Base-by-base conservation (phyloP, 352 stramenopile genomes). In the Phytophthora pluvialis region DNA sequence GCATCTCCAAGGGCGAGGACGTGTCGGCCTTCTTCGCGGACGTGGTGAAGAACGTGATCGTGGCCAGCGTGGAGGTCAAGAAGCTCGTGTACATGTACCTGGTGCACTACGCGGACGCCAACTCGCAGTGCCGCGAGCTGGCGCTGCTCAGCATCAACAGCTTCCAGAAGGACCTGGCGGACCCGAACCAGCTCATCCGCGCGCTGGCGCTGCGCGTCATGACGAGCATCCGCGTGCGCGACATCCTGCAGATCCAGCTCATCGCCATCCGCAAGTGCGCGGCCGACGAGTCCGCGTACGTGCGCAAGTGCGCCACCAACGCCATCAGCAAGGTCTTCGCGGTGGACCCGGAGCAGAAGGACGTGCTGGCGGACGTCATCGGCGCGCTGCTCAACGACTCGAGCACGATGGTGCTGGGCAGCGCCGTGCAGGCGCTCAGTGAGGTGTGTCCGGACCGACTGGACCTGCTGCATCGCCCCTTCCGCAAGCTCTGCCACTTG, bases 21-120 rank as follows among this genome's bases (percentile, higher is more conserved):
- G 97, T 99, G 12, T 98, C 88, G 36, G 89, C 98, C 42, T 99
- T 99, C 86, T 99, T 99, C 75, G 90, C 96, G 3, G 95, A 99
- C 64, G 97, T 99, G 18, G 97, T 99, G 46, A 95, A 95, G 71
- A 99, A 98, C 73, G 88, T 97, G 13, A 93, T 96, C 60, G 89
- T 96, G 28, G 92, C 90, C 25, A 98, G 82, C 44, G 88, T 99
- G 29, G 97, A 99, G 73, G 94, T 99, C n/a, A 98, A 99, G 65
- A 99, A 99, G 78, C 97, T 99, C 81, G 97, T 99, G 21, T 99
- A 99, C 80, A 99, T 99, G 81, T 99, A 99, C 76, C 82, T 99
- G 12, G 95, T 99, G n/a, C 96, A 99, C 77, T 99, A 99, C 75
- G 94, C 96, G 4, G 97, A 99, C 80, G 81, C 85, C 49, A 97